Evolutionary conservation across 1,284 basidiomycete genomes (phyloP), one percentile per base, ranked within the genome.

Genomic region (Ganoderma lucidum): DNA sequence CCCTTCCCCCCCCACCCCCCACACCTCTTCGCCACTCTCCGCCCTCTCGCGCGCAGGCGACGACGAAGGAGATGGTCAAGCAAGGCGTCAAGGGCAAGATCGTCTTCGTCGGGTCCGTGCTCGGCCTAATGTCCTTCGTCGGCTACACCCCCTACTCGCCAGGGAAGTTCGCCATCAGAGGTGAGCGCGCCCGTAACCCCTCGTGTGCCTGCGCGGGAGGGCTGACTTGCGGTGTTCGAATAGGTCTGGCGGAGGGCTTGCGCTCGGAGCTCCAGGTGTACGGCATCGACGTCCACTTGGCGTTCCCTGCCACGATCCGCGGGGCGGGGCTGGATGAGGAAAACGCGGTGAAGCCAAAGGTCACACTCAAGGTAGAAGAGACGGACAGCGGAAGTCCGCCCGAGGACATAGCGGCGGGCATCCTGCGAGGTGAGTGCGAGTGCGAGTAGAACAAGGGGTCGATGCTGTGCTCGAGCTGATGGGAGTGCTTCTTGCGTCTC

Each of bases 61-160:
- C 90, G 0, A 83, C 88, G 0, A 91, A 91, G 76, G 83, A 85
- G 65, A 95, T 97, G 91, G 89, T 89, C 15, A 82, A 83, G 58
- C 82, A 87, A 51, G 82, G 83, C 32, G 82, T 83, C n/a, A 85
- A 87, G 63, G 86, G 86, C 55, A 94, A 93, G 77, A 91, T 99
- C 68, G 86, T 96, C 4, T 89, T 99, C 64, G 90, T 95, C 23
- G 91, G 91, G 9, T 96, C 95, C 0, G 87, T 92, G 28, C 80
- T 97, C 15, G 93, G 92, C 0, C 90, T 93, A 73, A 93, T 96
- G 83, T 88, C 90, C 1, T 86, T 98, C 63, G 83, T 94, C 19
- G 97, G 97, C 0, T 99, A 94, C 76, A 86, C 93, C 4, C 87
- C 92, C 1, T 99, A 99, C 79, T 84, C 94, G 0, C 96, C 97